Evolutionary conservation across 2,329 filamentous ascomycete species (phyloP).

Genomic region (Verticillium isaacii): DNA sequence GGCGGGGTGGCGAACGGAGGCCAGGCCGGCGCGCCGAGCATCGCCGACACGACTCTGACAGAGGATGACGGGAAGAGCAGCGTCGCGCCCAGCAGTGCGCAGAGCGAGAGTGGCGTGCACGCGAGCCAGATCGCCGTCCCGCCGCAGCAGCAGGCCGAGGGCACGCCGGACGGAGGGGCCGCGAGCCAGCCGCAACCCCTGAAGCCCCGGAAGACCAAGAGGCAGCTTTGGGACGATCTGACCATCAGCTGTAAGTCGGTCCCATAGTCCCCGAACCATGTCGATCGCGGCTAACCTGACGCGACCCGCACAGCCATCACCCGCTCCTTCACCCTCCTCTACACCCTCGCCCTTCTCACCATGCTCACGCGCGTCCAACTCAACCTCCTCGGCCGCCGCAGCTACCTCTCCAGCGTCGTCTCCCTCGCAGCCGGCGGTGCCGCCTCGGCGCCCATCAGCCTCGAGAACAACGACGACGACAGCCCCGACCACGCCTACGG

Average conservation of each 20-base stretch:
- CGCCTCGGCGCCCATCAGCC: constrained; percentile 58
- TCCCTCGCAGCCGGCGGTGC: constrained; percentile 76
- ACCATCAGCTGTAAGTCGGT: constrained; percentile 81
- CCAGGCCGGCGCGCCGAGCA: constrained; percentile 45
- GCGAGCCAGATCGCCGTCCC: constrained; percentile 69
- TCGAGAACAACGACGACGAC: constrained; percentile 93
- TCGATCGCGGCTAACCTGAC: constrained; percentile 6
- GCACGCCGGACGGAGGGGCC: constrained; percentile 11
- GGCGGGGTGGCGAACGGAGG: neutral
- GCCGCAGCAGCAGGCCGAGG: constrained; percentile 34
- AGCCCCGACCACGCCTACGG: constrained; percentile 77
- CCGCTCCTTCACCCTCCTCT: constrained; percentile 84
- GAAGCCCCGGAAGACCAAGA: constrained; percentile 71
- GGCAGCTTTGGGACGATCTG: constrained; percentile 94
- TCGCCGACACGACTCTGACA: constrained; percentile 66
- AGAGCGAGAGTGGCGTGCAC: constrained; percentile 79
- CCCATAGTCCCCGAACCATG: neutral
- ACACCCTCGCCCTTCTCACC: constrained; percentile 82
- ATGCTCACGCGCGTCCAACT: constrained; percentile 93
- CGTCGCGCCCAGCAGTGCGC: constrained; percentile 55
- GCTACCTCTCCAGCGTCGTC: constrained; percentile 93
- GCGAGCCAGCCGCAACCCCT: constrained; percentile 23
- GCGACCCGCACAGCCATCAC: constrained; percentile 63
- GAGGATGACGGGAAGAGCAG: constrained; percentile 77
- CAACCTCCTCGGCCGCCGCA: constrained; percentile 90